Evolutionary conservation across 345 rosid species (phyloP).

Genomic region (Pseudoturritis turrita): DNA sequence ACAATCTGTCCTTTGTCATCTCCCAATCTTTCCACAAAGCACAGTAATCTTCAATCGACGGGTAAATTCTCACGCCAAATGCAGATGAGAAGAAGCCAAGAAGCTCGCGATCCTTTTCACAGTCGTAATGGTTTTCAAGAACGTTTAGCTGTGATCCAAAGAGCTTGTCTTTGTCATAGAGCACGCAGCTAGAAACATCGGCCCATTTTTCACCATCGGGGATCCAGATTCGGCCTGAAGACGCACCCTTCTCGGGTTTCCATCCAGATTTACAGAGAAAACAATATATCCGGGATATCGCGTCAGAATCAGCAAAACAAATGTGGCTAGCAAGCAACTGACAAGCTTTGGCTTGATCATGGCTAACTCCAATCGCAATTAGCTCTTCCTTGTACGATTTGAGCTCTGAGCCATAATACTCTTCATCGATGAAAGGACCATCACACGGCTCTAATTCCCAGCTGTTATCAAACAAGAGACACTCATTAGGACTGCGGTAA

Average conservation of each 20-base stretch:
- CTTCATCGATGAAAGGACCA: slow-evolving; percentile 76
- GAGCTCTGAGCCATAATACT: slow-evolving; percentile 43
- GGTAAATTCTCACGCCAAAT: slow-evolving; percentile 38
- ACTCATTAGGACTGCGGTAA: slow-evolving; percentile 44
- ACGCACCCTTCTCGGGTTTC: slow-evolving; percentile 28
- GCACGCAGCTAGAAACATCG: slow-evolving; percentile 41
- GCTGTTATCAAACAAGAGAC: slow-evolving; percentile 40
- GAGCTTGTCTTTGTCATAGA: slow-evolving; percentile 47
- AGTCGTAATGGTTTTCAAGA: slow-evolving; percentile 42
- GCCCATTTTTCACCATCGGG: slow-evolving; percentile 50
- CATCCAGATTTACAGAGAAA: slow-evolving; percentile 36
- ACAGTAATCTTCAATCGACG: slow-evolving; percentile 51
- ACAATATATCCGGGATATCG: slow-evolving; percentile 46
- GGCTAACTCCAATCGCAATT: slow-evolving; percentile 40
- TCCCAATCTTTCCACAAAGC: slow-evolving; percentile 74
- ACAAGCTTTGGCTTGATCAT: slow-evolving; percentile 30
- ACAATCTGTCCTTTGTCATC: slow-evolving; percentile 27
- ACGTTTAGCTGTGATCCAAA: slow-evolving; percentile 43
- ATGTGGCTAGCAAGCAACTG: slow-evolving; percentile 38
- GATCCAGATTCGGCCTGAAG: slow-evolving; percentile 44
- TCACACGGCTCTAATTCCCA: slow-evolving; percentile 48
- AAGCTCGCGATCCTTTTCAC: not conserved
- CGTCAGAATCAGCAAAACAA: slow-evolving; percentile 32
- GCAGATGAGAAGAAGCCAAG: slow-evolving; percentile 39
- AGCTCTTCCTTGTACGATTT: slow-evolving; percentile 39